These are phyloP conservation scores for Ephemerocybe angulata DNA, from an alignment of 768 basidiomycete genomes.

Conservation along the genomic window DNA sequence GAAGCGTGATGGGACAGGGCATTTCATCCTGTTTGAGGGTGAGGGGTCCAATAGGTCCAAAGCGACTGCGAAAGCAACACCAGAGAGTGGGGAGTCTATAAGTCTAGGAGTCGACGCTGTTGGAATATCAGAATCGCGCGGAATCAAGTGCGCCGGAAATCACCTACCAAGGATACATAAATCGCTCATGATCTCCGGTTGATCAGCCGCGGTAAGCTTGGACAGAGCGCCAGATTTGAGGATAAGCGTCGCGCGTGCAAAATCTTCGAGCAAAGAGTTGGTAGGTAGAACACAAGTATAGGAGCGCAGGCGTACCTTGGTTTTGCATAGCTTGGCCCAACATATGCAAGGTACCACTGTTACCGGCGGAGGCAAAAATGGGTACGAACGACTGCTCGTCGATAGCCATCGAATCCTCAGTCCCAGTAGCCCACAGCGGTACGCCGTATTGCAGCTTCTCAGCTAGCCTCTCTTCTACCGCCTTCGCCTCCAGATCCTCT, in stretches of 20 bases:
- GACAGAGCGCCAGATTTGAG: conserved; percentile 5
- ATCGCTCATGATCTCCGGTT: conserved; percentile 1
- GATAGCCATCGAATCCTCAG: conserved; percentile 4
- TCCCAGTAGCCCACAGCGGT: conserved; percentile 3
- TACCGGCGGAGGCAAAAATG: conserved; percentile 13
- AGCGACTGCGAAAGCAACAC: not conserved
- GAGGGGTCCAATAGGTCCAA: not conserved
- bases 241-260: conserved; percentile 4
- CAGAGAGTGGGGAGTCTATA: not conserved
- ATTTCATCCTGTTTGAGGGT: conserved; percentile 8
- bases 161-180: conserved; percentile 4
- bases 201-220: not conserved
- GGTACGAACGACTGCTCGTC: not conserved
- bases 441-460: not conserved
- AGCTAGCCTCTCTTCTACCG: conserved; percentile 20
- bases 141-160: too few relatives aligned
- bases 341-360: conserved; percentile 17
- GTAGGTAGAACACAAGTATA: not conserved
- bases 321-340: conserved; percentile 20
- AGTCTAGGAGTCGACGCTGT: not conserved
- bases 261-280: conserved; percentile 2
- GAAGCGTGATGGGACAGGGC: not conserved
- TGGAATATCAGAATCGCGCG: not conserved
- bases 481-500: conserved; percentile 31
- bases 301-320: not conserved